A percentile compares a stretch with the other conserved stretches of the same genome.
Evolutionary conservation across 2,329 filamentous ascomycete genomes (phyloP).

Genomic region (Ascochyta viciae-villosae): DNA sequence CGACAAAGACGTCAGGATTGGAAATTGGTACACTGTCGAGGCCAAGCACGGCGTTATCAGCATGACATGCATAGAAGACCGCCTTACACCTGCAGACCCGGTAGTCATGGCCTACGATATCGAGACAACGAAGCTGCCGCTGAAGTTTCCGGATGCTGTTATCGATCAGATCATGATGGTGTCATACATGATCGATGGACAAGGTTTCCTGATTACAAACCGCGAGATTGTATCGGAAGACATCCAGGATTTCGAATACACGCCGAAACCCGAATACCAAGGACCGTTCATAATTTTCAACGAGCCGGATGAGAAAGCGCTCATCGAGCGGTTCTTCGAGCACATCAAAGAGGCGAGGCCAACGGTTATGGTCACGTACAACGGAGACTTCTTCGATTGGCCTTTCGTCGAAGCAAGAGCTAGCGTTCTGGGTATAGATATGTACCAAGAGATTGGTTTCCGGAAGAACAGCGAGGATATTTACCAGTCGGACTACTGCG

Average conservation of each 20-base stretch:
- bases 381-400: constrained; percentile 99
- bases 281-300: constrained; percentile 99
- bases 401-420: constrained; percentile 95
- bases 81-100: constrained; percentile 88
- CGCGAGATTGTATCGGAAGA: constrained; percentile 97
- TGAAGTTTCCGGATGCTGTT: constrained; percentile 95
- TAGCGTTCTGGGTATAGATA: constrained; percentile 94
- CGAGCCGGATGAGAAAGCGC: constrained; percentile 86
- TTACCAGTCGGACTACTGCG: constrained; percentile 94
- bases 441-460: constrained; percentile 99
- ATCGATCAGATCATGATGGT: constrained; percentile 99
- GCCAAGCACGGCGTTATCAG: constrained; percentile 88
- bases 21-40: constrained; percentile 96
- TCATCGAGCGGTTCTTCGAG: constrained; percentile 91
- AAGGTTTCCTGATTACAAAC: constrained; percentile 97
- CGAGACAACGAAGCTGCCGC: constrained; percentile 91
- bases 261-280: constrained; percentile 93
- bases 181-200: constrained; percentile 99
- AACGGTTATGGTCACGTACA: constrained; percentile 99
- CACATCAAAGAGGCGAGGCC: constrained; percentile 95
- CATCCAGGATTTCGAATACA: constrained; percentile 97
- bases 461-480: constrained; percentile 94
- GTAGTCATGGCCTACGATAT: constrained; percentile 99
- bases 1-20: constrained; percentile 93
- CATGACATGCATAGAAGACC: constrained; percentile 85